These are phyloP conservation scores for Thielaviopsis punctulata DNA, from an alignment of 2,329 filamentous ascomycete genomes.

Conservation along the genomic window DNA sequence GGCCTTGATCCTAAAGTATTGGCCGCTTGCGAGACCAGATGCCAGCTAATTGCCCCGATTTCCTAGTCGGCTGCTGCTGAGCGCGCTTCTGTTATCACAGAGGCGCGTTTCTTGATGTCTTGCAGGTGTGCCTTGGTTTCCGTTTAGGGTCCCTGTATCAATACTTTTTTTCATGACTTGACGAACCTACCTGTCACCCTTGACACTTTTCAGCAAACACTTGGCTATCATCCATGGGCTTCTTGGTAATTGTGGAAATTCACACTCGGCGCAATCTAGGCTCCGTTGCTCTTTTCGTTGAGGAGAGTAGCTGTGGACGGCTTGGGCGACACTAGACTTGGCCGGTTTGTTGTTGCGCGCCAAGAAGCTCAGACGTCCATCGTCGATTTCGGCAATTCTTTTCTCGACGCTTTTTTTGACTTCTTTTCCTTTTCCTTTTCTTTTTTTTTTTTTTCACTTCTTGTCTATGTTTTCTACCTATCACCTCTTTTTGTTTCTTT, in stretches of 20 bases:
- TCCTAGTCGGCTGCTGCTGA: neutral
- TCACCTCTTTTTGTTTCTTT: conserved; percentile 8
- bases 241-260: no score
- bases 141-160: neutral
- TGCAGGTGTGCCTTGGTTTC: neutral
- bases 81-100: neutral
- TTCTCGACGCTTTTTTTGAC: neutral
- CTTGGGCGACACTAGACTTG: no score
- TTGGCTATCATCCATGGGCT: neutral
- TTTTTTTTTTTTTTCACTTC: conserved; percentile 13
- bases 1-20: neutral
- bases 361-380: neutral
- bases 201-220: neutral
- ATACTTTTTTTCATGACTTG: conserved; percentile 7
- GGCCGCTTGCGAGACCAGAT: neutral
- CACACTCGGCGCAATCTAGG: no score
- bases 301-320: no score
- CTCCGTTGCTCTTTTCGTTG: no score
- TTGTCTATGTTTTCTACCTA: no score
- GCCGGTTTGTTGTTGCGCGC: neutral
- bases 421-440: neutral
- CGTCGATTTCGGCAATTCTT: neutral
- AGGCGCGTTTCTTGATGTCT: neutral
- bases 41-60: neutral
- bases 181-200: conserved; percentile 1